Base-by-base conservation (phyloP, 257 asterid species). In the Datura wrightii region DNA sequence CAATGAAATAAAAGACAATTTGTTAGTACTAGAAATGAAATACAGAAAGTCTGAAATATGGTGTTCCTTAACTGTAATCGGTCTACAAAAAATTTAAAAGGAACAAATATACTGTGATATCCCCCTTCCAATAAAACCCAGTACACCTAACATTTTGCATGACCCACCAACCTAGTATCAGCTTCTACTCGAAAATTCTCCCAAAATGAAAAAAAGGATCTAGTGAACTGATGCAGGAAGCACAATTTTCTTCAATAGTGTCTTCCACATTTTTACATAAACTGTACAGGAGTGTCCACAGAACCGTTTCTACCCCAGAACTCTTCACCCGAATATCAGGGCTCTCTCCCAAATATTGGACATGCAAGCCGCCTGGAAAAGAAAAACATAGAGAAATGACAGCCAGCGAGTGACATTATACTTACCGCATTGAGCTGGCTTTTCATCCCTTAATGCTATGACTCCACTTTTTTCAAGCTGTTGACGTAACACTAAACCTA, bases 371-470 rank as follows among this genome's bases (percentile, higher is more conserved):
- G 55, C 81, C 87, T 79, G 84, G 87, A 54, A 48, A 65, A 85
- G 18, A 66, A 67, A 79, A 53, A 42, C 53, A 66, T 10, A 52
- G 63, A 66, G 80, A 79, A 79, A 85, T 18, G 87, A 85, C 82
- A 69, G 87, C 87, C 82, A 66, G 80, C 84, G 53, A 79, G 62
- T 42, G 53, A 79, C 84, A 56, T 15, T 46, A 14, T 72, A 85
- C 84, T 79, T 85, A 85, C 87, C 84, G 13, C 3, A 42, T 36
- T 16, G 53, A 80, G 84, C 84, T 66, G 74, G 53, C 87, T 65
- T 85, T 69, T 53, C 52, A 72, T 83, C 81, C 46, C 53, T 72
- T 56, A 69, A 16, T 16, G 53, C 53, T 4, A 0, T 4, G 53
- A 69, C 15, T 39, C 44, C 15, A 42, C 42, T 42, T 39, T 50